Percentiles rank a stretch among this genome's conserved stretches.
These are phyloP conservation scores for Pseudognaphalium luteoalbum DNA, from an alignment of 129 eudicot species.

Conservation along the genomic window DNA sequence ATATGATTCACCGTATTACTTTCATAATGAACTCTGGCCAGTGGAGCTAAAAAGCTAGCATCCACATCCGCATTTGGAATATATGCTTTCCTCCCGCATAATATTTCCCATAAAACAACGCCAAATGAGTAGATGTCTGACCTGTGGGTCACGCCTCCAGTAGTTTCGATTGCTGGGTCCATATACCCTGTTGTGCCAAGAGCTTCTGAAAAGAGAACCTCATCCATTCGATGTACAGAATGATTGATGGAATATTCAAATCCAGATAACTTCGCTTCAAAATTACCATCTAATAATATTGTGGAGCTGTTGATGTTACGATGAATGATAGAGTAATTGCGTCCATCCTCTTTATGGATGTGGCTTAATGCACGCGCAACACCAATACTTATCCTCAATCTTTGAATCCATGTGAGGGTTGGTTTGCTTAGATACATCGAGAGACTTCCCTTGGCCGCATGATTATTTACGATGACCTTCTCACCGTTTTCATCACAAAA, in stretches of 20 bases:
- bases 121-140: neutral
- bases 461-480: neutral
- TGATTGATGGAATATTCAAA: neutral
- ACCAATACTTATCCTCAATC: too few species aligned
- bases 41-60: too few species aligned
- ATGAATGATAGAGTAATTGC: neutral
- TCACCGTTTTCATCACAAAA: constrained; percentile 1
- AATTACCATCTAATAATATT: neutral
- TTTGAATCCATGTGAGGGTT: too few species aligned
- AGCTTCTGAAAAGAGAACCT: neutral
- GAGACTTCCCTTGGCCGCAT: constrained; percentile 1
- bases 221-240: neutral
- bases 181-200: neutral
- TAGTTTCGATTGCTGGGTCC: too few species aligned
- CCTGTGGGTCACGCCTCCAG: neutral
- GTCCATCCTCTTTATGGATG: neutral
- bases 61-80: too few species aligned
- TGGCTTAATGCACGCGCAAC: neutral
- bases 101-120: neutral
- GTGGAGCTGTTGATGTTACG: neutral
- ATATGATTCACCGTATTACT: too few species aligned
- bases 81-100: too few species aligned
- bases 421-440: neutral
- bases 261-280: neutral
- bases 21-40: too few species aligned